These are phyloP conservation scores for Mycena crocata DNA, from an alignment of 768 basidiomycete genomes.

Conservation along the genomic window DNA sequence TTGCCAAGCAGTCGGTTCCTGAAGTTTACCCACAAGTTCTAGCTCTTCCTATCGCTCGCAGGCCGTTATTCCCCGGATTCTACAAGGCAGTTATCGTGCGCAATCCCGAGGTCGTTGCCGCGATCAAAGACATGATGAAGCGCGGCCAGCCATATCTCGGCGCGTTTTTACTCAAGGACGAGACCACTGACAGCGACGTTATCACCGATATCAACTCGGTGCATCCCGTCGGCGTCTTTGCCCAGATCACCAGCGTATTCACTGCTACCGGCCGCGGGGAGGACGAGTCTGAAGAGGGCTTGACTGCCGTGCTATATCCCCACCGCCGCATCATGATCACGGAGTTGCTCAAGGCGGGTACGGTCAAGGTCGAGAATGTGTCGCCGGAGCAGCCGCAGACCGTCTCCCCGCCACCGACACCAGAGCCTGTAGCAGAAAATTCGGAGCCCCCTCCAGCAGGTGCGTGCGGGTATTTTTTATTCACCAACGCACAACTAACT, in stretches of 20 bases:
- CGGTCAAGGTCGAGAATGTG: constrained; percentile 49
- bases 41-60: constrained; percentile 93
- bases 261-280: constrained; percentile 61
- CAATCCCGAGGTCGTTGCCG: constrained; percentile 90
- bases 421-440: constrained; percentile 36
- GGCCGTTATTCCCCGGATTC: constrained; percentile 97
- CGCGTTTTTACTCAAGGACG: constrained; percentile 96
- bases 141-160: constrained; percentile 98
- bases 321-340: constrained; percentile 91
- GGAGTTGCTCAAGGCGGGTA: constrained; percentile 81
- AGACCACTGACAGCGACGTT: constrained; percentile 90
- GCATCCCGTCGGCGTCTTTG: constrained; percentile 94
- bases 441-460: constrained; percentile 35
- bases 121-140: constrained; percentile 96
- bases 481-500: background rate
- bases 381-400: constrained; percentile 60
- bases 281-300: constrained; percentile 81
- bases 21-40: constrained; percentile 94
- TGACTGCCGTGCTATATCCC: constrained; percentile 96
- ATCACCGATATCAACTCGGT: constrained; percentile 91
- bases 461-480: constrained; percentile 3
- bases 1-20: constrained; percentile 89
- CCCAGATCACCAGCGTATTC: constrained; percentile 96
- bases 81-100: constrained; percentile 97
- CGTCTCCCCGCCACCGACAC: constrained; percentile 60